Percentiles rank a stretch among this genome's conserved stretches.
Conservation (phyloP, 345 rosid genomes). For the Theobroma cacao region DNA sequence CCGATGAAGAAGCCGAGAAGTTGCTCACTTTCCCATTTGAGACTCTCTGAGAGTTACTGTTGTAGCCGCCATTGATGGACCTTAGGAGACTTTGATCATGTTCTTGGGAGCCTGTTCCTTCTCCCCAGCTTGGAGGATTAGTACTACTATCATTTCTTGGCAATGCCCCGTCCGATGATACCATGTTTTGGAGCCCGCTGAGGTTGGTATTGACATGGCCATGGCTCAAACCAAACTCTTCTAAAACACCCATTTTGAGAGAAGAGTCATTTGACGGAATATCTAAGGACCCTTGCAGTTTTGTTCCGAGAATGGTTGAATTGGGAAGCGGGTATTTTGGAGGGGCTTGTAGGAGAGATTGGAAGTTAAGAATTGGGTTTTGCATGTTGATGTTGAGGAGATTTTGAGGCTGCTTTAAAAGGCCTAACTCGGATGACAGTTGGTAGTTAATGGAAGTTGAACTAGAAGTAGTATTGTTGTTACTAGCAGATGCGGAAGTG, state of each 20-base stretch:
- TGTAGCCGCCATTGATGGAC: slow-evolving; percentile 37
- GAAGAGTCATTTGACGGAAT: slow-evolving; percentile 23
- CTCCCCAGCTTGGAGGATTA: slow-evolving; percentile 21
- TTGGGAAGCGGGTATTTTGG: slow-evolving; percentile 36
- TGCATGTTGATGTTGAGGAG: slow-evolving; percentile 46
- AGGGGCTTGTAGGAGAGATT: slow-evolving; percentile 56
- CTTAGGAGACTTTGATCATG: slow-evolving; percentile 33
- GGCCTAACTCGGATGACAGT: slow-evolving; percentile 27
- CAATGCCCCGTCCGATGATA: slow-evolving; percentile 28
- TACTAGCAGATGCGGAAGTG: slow-evolving; percentile 3
- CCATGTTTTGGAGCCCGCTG: slow-evolving; percentile 23
- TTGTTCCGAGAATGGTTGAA: slow-evolving; percentile 31
- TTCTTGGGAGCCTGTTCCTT: slow-evolving; percentile 22
- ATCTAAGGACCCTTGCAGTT: slow-evolving; percentile 17
- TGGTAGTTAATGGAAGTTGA: slow-evolving; percentile 33
- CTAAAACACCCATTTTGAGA: slow-evolving; percentile 45
- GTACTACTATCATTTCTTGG: slow-evolving; percentile 16
- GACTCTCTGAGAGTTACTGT: slow-evolving; percentile 21
- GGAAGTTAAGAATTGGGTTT: slow-evolving; percentile 58
- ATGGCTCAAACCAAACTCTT: slow-evolving; percentile 43
- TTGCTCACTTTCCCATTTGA: slow-evolving; percentile 33
- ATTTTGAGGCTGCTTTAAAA: slow-evolving; percentile 24
- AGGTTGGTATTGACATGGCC: slow-evolving; percentile 33
- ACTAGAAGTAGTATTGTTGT: slow-evolving; percentile 8
- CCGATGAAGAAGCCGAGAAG: slow-evolving; percentile 28